These are phyloP conservation scores for Eucalyptus lansdowneana DNA, from an alignment of 345 rosid genomes.

Conservation along the genomic window DNA sequence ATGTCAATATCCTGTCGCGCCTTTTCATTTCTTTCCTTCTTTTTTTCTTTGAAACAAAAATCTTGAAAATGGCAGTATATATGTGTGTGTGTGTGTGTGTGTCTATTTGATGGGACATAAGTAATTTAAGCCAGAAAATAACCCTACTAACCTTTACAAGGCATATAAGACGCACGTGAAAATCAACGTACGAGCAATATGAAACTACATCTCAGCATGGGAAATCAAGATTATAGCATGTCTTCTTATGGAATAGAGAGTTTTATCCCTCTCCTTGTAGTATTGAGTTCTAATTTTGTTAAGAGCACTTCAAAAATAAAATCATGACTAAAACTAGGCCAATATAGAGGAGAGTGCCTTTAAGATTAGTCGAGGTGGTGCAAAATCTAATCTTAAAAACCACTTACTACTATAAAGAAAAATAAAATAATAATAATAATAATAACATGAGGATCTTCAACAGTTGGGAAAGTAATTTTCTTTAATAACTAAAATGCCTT, in stretches of 20 bases:
- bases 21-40: background rate
- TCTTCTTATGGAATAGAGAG: background rate
- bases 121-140: background rate
- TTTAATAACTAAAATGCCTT: background rate
- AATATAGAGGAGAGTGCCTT: background rate
- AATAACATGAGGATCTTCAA: background rate
- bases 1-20: background rate
- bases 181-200: background rate
- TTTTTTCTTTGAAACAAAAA: background rate
- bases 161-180: background rate
- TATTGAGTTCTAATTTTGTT: background rate
- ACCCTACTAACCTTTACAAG: background rate
- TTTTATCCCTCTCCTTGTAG: background rate
- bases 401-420: background rate
- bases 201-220: background rate
- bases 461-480: background rate
- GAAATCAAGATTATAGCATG: background rate
- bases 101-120: background rate
- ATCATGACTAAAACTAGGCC: background rate
- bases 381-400: background rate
- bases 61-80: background rate
- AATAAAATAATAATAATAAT: no score
- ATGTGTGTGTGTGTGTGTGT: rapidly evolving
- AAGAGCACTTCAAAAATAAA: background rate
- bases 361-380: background rate